Evolutionary conservation across 495 filamentous ascomycete genomes (phyloP).

Genomic region (Podospora australis): DNA sequence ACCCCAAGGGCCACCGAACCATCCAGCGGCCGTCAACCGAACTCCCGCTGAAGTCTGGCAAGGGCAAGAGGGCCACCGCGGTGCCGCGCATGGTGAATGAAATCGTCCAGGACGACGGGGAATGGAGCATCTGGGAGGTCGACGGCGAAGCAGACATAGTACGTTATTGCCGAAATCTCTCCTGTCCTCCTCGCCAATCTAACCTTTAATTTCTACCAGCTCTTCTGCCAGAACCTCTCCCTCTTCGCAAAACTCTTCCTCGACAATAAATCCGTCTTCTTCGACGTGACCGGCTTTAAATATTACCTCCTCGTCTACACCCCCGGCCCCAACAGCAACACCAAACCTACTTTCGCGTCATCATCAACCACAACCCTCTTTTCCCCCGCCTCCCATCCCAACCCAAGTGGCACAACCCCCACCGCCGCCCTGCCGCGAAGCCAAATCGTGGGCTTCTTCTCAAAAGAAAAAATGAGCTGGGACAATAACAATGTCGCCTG

Average conservation of each 20-base stretch:
- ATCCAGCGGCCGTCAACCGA: conserved; percentile 21
- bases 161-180: conserved; percentile 18
- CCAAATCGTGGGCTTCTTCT: conserved; percentile 89
- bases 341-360: too few relatives aligned
- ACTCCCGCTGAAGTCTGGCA: conserved; percentile 34
- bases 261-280: conserved; percentile 97
- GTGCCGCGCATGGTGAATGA: conserved; percentile 50
- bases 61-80: conserved; percentile 30
- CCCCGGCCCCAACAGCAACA: conserved; percentile 21
- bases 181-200: neutral
- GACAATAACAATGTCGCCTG: conserved; percentile 97
- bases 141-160: conserved; percentile 80
- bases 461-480: conserved; percentile 97
- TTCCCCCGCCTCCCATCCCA: conserved; percentile 24
- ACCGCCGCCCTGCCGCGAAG: conserved; percentile 16
- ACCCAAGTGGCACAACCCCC: conserved; percentile 3
- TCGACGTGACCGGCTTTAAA: conserved; percentile 88
- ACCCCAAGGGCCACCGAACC: conserved; percentile 36
- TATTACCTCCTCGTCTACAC: conserved; percentile 84
- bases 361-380: too few relatives aligned
- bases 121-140: conserved; percentile 74
- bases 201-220: conserved; percentile 37
- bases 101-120: conserved; percentile 47
- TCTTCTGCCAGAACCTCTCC: conserved; percentile 91
- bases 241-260: conserved; percentile 98